phyloP scores from a whole-genome alignment of 2,329 filamentous ascomycete genomes.

The Arthroderma sp. region DNA sequence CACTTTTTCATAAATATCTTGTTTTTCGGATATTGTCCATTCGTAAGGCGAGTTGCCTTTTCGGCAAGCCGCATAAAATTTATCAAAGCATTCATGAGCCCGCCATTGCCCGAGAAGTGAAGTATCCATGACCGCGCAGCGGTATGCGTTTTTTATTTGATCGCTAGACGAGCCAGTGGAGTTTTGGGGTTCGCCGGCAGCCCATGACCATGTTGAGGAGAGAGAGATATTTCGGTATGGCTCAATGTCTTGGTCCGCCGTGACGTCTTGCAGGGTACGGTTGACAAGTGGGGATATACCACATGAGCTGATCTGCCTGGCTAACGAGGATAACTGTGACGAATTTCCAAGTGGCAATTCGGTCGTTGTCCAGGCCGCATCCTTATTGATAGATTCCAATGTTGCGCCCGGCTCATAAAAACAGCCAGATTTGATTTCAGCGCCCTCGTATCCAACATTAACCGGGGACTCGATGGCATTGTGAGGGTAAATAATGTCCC shows the following conservation, averaged over 20 bases:
- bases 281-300: constrained; percentile 51
- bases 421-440: constrained; percentile 39
- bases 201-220: constrained; percentile 49
- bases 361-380: constrained; percentile 42
- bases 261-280: constrained; percentile 37
- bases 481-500: constrained; percentile 37
- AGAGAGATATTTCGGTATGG: constrained; percentile 39
- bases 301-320: constrained; percentile 37
- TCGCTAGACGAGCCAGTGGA: constrained; percentile 20
- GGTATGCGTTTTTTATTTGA: constrained; percentile 23
- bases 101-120: constrained; percentile 43
- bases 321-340: constrained; percentile 21
- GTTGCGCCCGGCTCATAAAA: constrained; percentile 35
- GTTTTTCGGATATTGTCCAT: constrained; percentile 40
- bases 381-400: constrained; percentile 27
- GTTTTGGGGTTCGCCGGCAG: constrained; percentile 41
- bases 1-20: constrained; percentile 32
- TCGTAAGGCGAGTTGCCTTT: constrained; percentile 40
- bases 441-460: constrained; percentile 25
- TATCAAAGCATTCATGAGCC: constrained; percentile 41
- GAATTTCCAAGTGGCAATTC: constrained; percentile 16
- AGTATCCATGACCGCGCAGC: constrained; percentile 44
- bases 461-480: constrained; percentile 31
- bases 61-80: constrained; percentile 45
- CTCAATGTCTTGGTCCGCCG: constrained; percentile 35